phyloP scores from a whole-genome alignment of 495 filamentous ascomycete species.

The Aspergillus sclerotiicarbonarius region DNA sequence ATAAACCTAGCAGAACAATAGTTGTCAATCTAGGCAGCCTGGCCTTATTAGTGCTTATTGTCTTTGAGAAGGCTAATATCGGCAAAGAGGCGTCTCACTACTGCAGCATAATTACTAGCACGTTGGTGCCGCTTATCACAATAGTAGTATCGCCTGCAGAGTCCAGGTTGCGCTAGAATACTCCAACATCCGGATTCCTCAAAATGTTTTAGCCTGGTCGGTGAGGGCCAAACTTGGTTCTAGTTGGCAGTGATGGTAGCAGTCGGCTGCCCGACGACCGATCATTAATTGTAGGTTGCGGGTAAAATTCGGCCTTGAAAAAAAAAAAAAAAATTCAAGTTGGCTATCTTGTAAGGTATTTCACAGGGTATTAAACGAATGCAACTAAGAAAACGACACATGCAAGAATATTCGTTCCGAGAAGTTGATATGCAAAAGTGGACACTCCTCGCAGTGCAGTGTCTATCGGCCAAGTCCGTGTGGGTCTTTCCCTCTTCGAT shows the following conservation, averaged over 20 bases:
- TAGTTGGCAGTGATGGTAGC: no score
- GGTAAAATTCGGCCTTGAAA: not conserved
- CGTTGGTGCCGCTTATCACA: not conserved
- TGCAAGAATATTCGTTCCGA: slow-evolving; percentile 1
- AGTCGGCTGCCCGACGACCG: no score
- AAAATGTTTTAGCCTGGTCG: no score
- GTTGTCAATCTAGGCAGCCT: not conserved
- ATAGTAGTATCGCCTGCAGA: not conserved
- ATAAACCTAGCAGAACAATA: slow-evolving; percentile 4
- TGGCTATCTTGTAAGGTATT: not conserved
- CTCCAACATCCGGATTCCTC: no score
- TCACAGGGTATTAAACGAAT: slow-evolving; percentile 4
- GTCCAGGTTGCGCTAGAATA: not conserved
- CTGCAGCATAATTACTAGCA: not conserved
- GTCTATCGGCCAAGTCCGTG: not conserved
- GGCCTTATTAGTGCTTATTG: slow-evolving; percentile 2
- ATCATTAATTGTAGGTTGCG: no score
- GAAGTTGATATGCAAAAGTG: slow-evolving; percentile 1
- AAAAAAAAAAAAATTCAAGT: no score
- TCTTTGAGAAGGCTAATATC: not conserved
- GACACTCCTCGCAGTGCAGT: not conserved
- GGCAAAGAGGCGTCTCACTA: not conserved
- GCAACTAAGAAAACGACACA: not conserved
- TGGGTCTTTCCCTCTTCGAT: not conserved
- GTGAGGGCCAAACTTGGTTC: no score